phyloP scores from a whole-genome alignment of 805 yeast species.

The Yamadazyma tumulicola region DNA sequence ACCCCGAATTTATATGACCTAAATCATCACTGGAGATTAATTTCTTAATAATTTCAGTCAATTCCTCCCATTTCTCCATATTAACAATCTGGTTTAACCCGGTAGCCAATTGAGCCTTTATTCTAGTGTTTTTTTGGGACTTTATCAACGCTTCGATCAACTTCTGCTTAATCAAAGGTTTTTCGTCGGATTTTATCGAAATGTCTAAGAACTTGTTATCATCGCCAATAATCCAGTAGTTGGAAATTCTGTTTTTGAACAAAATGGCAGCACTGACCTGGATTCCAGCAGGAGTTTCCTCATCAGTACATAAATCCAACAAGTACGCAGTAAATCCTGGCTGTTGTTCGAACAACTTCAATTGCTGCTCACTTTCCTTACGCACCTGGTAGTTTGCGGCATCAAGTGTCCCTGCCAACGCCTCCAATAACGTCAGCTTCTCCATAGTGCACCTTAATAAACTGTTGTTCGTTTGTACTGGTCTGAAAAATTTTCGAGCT shows the following conservation, averaged over 20 bases:
- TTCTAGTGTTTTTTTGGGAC: conserved; percentile 27
- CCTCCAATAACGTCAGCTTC: conserved; percentile 45
- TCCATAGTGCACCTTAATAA: conserved; percentile 31
- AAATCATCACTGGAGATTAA: conserved; percentile 27
- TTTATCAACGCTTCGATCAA: conserved; percentile 41
- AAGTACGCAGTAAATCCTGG: conserved; percentile 57
- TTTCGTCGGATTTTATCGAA: conserved; percentile 31
- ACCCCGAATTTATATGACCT: conserved; percentile 38
- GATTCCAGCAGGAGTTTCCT: conserved; percentile 32
- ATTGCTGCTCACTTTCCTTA: conserved; percentile 51
- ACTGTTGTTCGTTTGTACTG: not conserved
- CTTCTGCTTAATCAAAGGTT: conserved; percentile 40
- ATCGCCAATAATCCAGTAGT: conserved; percentile 34
- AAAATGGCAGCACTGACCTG: conserved; percentile 42
- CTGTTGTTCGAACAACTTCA: conserved; percentile 49
- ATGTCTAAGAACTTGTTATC: conserved; percentile 20
- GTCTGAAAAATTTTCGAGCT: conserved; percentile 1
- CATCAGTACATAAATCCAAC: conserved; percentile 47
- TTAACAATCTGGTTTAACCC: conserved; percentile 53
- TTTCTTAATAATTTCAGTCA: conserved; percentile 35
- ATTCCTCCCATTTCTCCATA: conserved; percentile 44
- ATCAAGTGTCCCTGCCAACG: conserved; percentile 54
- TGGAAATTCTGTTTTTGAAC: conserved; percentile 39
- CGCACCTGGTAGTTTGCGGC: conserved; percentile 43
- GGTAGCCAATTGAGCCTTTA: conserved; percentile 56